These are phyloP conservation scores for Cytospora leucostoma DNA, from an alignment of 2,329 filamentous ascomycete species.

Conservation along the genomic window DNA sequence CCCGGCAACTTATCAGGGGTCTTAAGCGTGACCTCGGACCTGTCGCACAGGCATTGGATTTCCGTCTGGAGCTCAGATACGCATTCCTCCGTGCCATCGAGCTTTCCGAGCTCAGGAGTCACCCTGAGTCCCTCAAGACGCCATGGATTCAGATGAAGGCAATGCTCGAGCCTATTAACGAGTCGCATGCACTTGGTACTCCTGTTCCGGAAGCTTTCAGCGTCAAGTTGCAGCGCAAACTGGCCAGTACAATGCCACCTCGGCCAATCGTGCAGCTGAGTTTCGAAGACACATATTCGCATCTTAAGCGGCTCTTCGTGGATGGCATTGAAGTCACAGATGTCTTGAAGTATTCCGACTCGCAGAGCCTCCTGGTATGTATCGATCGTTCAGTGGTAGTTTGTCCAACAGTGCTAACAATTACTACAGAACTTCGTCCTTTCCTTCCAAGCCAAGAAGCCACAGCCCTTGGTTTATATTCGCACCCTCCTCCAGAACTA, in stretches of 20 bases:
- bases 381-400: background rate
- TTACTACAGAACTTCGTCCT: slow-evolving; percentile 68
- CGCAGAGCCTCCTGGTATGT: slow-evolving; percentile 69
- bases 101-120: slow-evolving; percentile 47
- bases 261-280: slow-evolving; percentile 80
- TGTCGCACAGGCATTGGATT: slow-evolving; percentile 57
- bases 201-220: slow-evolving; percentile 80
- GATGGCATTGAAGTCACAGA: slow-evolving; percentile 71
- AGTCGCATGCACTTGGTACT: slow-evolving; percentile 62
- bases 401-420: slow-evolving; percentile 24
- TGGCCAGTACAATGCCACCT: slow-evolving; percentile 92
- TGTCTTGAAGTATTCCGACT: slow-evolving; percentile 67
- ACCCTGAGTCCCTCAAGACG: slow-evolving; percentile 49
- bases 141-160: slow-evolving; percentile 54
- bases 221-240: slow-evolving; percentile 82
- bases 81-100: slow-evolving; percentile 60
- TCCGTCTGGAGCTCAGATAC: slow-evolving; percentile 67
- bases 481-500: slow-evolving; percentile 77
- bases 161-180: slow-evolving; percentile 57
- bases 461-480: slow-evolving; percentile 81
- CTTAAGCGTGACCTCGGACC: slow-evolving; percentile 42
- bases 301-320: slow-evolving; percentile 69
- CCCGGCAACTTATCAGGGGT: slow-evolving; percentile 52
- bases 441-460: slow-evolving; percentile 74
- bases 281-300: slow-evolving; percentile 69